Evolutionary conservation across 306 rosid genomes (phyloP).

Genomic region (Pueraria montana): DNA sequence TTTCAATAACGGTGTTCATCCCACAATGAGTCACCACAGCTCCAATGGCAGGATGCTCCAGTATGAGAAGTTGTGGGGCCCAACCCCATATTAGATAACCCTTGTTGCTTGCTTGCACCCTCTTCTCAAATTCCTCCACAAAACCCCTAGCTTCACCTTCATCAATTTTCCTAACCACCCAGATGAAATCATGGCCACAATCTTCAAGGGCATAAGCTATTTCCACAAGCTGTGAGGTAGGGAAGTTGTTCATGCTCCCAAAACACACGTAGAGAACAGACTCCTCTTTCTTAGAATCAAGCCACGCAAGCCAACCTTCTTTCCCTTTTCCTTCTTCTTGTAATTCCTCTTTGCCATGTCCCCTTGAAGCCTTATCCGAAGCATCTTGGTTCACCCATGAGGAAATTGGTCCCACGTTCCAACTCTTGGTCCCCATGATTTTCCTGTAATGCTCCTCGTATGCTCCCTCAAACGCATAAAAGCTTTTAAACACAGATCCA

Average conservation of each 20-base stretch:
- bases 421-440: not conserved
- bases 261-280: too few relatives aligned
- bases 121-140: constrained; percentile 12
- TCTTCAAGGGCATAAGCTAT: not conserved
- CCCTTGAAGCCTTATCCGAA: not conserved
- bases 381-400: too few relatives aligned
- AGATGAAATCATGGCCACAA: too few relatives aligned
- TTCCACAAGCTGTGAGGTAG: not conserved
- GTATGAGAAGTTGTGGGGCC: not conserved
- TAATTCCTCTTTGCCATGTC: not conserved
- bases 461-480: not conserved
- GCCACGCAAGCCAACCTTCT: constrained; percentile 1
- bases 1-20: too few relatives aligned
- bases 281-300: not conserved
- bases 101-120: not conserved
- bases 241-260: not conserved
- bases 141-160: not conserved
- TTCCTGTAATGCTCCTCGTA: not conserved
- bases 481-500: constrained; percentile 16
- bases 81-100: constrained; percentile 18
- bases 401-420: too few relatives aligned
- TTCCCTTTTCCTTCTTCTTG: not conserved
- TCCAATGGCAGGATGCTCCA: too few relatives aligned
- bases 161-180: not conserved
- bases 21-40: too few relatives aligned